Evolutionary conservation across 1,284 basidiomycete genomes (phyloP).

Genomic region (Ganoderma leucocontextum): DNA sequence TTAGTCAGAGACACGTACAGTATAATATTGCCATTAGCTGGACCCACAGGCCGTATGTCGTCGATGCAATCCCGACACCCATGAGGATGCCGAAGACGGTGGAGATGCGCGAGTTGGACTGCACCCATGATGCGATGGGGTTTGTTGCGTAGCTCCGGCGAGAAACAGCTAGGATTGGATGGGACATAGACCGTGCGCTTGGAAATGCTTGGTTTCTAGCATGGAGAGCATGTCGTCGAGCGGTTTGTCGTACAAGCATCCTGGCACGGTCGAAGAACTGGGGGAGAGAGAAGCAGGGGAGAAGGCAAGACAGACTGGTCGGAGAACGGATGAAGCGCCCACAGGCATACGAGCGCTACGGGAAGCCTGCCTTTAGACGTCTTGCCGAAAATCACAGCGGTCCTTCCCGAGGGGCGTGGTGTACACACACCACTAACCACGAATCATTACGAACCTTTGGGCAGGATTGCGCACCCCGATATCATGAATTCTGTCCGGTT

Average conservation of each 20-base stretch:
- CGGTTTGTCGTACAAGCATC: not conserved
- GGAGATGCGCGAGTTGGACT: conserved; percentile 45
- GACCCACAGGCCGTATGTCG: conserved; percentile 65
- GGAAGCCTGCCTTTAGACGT: no score
- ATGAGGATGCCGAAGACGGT: conserved; percentile 59
- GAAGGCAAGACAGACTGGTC: not conserved
- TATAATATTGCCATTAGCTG: not conserved
- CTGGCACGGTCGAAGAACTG: not conserved
- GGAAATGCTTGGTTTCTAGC: not conserved
- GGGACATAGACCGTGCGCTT: not conserved
- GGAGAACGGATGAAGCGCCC: no score
- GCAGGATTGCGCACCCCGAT: not conserved
- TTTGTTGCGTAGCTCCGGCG: conserved; percentile 9
- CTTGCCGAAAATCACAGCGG: no score
- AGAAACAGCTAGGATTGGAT: not conserved
- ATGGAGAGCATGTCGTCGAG: not conserved
- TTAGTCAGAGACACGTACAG: not conserved
- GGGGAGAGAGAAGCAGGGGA: not conserved
- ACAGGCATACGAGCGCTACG: no score
- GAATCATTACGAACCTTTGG: no score
- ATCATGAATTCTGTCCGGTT: not conserved
- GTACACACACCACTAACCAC: no score
- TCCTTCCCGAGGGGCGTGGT: no score
- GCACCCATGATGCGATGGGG: conserved; percentile 22
- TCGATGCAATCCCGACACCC: conserved; percentile 55